Evolutionary conservation across 1,284 basidiomycete species (phyloP), one percentile per base, ranked within the genome.

Genomic region (Leccinum angustisporum): DNA sequence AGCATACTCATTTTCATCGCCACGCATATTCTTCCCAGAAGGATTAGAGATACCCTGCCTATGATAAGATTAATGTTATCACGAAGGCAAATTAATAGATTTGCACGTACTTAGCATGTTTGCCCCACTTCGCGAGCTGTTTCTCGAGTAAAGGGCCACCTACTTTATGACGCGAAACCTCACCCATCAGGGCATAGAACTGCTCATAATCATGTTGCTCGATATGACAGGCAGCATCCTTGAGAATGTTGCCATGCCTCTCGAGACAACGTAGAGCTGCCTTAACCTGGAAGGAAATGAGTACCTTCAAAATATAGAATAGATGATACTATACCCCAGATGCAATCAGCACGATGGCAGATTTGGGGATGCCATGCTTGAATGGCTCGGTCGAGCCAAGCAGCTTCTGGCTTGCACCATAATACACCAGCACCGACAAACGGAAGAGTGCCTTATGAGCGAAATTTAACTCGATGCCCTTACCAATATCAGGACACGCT

Each of bases 361-460:
- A 30, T 33, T 58, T 2, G 11, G 57, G 34, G 6, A 58, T 13
- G 13, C 16, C 31, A 10, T 51, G 10, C 33, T 58, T 38, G 48
- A 58, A 58, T 16, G 21, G 31, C 18, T 50, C 31, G 16, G 48
- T 52, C 16, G 6, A 2, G 11, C 57, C 9, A 3, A 58, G 57
- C 13, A 58, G 48, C 33, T 58, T 58, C 25, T 51, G 43, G 43
- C 57, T 58, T 4, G 33, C 33, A 9, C 57, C 48, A 38, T 58
- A 58, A 18, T 58, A 58, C 14, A 21, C 43, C 25, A 8, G 21
- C 25, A 25, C 8, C 10, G 13, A 33, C 4, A 58, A 5, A 50
- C 5, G 18, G n/a, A 30, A 57, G 6, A 58, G 5, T 25, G 18
- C 48, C 5, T 51, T 38, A 18, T 58, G 31, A 1, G 48, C 21